Conservation (phyloP, 257 asterid species). For the Thymus quinquecostatus region DNA sequence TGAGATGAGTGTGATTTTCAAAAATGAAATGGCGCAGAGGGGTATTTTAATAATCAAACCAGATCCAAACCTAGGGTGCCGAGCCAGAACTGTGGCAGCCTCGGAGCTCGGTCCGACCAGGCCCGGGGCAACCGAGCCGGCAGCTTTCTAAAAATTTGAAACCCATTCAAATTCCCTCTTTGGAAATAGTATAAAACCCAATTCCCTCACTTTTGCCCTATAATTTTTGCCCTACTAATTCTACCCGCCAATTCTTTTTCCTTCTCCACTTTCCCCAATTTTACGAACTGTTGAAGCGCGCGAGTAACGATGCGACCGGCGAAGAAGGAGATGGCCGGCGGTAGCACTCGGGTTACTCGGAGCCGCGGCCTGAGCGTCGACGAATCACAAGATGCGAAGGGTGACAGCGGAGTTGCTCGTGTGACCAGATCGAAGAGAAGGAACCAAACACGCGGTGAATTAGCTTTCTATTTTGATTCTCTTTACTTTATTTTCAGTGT, state of each 20-base stretch:
- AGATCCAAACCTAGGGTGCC: too few species aligned
- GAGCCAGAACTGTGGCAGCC: too few species aligned
- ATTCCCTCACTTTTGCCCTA: background rate
- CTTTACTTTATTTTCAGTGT: background rate
- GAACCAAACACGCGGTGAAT: slow-evolving; percentile 49
- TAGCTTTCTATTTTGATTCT: background rate
- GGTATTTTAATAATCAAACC: too few species aligned
- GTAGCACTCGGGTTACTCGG: slow-evolving; percentile 38
- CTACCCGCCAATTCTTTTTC: background rate
- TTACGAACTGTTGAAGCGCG: slow-evolving; percentile 2
- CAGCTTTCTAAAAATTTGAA: slow-evolving; percentile 18
- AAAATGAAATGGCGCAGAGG: too few species aligned
- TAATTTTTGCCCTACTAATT: background rate
- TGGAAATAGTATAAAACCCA: background rate
- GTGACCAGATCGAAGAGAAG: slow-evolving; percentile 46
- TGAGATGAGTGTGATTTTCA: too few species aligned
- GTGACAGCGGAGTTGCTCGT: slow-evolving; percentile 19
- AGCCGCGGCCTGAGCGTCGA: slow-evolving; percentile 30
- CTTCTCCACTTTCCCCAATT: slow-evolving; percentile 27
- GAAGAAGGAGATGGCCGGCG: slow-evolving; percentile 37
- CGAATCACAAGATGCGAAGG: slow-evolving; percentile 29
- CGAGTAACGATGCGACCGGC: slow-evolving; percentile 39
- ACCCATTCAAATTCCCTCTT: slow-evolving; percentile 22
- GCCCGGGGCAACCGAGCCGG: too few species aligned
- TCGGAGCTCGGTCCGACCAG: background rate